Evolutionary conservation across 129 eudicot species (phyloP).

Genomic region (Lactuca saligna): DNA sequence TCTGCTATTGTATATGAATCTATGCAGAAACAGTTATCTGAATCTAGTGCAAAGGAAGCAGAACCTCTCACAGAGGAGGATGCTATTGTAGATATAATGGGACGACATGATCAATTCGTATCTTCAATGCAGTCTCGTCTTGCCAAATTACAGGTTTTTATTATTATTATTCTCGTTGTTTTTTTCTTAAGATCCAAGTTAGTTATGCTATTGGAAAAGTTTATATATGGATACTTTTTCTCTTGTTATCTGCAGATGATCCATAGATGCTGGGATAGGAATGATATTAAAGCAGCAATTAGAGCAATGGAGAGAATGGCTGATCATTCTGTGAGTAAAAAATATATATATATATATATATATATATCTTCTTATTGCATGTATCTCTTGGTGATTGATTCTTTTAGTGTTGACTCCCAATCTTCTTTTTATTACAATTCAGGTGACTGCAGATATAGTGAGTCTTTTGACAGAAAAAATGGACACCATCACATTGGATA

Average conservation of each 20-base stretch:
- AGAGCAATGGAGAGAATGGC: constrained; percentile 73
- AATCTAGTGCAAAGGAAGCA: constrained; percentile 44
- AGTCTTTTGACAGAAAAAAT: constrained; percentile 66
- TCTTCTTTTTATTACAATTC: constrained; percentile 18
- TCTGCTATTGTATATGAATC: constrained; percentile 2
- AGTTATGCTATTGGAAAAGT: neutral
- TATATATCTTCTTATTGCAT: neutral
- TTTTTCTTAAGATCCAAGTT: neutral
- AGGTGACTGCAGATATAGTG: constrained; percentile 87
- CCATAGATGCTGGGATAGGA: constrained; percentile 71
- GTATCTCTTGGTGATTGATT: neutral
- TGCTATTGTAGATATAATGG: constrained; percentile 61
- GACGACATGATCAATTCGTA: constrained; percentile 69
- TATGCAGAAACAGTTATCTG: constrained; percentile 46
- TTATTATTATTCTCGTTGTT: neutral
- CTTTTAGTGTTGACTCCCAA: neutral
- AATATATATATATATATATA: too few relatives aligned
- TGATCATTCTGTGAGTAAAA: constrained; percentile 76
- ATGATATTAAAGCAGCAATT: constrained; percentile 88
- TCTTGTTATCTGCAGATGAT: constrained; percentile 50
- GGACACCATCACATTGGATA: constrained; percentile 79
- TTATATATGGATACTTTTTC: neutral
- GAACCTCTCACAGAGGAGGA: constrained; percentile 60
- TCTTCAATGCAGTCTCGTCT: constrained; percentile 81
- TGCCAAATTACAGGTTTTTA: constrained; percentile 75